Conservation (phyloP, 2,329 filamentous ascomycete genomes). For the Fusarium denticulatum region DNA sequence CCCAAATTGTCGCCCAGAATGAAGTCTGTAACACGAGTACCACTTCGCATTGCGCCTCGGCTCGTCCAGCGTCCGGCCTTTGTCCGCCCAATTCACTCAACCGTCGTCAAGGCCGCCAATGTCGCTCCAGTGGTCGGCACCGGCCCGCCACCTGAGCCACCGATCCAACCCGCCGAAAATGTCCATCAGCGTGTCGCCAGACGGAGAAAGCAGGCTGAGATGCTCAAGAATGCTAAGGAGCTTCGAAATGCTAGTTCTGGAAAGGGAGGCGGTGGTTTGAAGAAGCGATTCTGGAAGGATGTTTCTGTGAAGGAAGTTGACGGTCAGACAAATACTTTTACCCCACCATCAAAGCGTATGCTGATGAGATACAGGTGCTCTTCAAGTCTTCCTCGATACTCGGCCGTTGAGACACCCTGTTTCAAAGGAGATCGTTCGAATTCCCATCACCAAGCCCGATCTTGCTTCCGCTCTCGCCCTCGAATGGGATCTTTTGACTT, state of each 20-base stretch:
- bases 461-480: slow-evolving; percentile 87
- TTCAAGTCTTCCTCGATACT: slow-evolving; percentile 77
- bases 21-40: slow-evolving; percentile 53
- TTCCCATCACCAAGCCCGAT: slow-evolving; percentile 80
- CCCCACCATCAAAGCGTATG: background rate
- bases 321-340: slow-evolving; percentile 56
- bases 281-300: slow-evolving; percentile 90
- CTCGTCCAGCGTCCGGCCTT: slow-evolving; percentile 27
- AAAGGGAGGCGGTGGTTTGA: slow-evolving; percentile 57
- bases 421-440: slow-evolving; percentile 74
- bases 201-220: slow-evolving; percentile 63
- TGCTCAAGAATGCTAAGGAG: slow-evolving; percentile 63
- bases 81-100: slow-evolving; percentile 48
- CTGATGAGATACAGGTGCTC: slow-evolving; percentile 50
- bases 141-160: slow-evolving; percentile 68
- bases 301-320: slow-evolving; percentile 75
- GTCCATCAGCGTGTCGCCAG: slow-evolving; percentile 59
- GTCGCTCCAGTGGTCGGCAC: slow-evolving; percentile 64
- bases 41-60: slow-evolving; percentile 50
- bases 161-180: slow-evolving; percentile 55
- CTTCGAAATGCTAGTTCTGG: slow-evolving; percentile 51
- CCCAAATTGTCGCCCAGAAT: slow-evolving; percentile 45
- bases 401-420: slow-evolving; percentile 81
- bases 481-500: slow-evolving; percentile 90
- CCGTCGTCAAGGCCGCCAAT: slow-evolving; percentile 52